Percentiles rank a stretch among this genome's conserved stretches.
phyloP scores from a whole-genome alignment of 2,329 filamentous ascomycete species.

The Aspergillus tubingensis region DNA sequence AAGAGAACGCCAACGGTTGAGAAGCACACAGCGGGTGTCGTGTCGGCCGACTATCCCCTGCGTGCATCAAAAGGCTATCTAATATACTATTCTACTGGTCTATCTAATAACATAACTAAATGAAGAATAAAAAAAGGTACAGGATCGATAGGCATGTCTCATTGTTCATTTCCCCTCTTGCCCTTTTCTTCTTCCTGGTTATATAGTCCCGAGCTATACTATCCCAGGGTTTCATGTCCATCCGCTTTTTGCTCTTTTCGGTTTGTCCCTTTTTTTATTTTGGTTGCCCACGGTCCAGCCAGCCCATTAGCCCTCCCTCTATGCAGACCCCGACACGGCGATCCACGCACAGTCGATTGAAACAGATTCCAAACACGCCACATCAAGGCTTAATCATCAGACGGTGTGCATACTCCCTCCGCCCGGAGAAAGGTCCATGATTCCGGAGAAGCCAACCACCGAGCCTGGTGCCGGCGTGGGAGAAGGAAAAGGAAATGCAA shows the following conservation, averaged over 20 bases:
- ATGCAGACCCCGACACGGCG: conserved; percentile 9
- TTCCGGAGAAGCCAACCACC: neutral
- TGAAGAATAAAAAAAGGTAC: conserved; percentile 8
- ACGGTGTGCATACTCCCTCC: neutral
- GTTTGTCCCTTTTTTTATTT: neutral
- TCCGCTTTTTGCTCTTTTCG: neutral
- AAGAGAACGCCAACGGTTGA: no score
- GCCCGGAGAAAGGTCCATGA: neutral
- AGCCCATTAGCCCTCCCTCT: conserved; percentile 15
- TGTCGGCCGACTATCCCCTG: neutral
- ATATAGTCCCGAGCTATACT: conserved; percentile 16
- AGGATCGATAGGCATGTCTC: conserved; percentile 17
- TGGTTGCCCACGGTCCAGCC: conserved; percentile 1
- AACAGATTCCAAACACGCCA: conserved; percentile 10
- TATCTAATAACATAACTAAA: conserved; percentile 17
- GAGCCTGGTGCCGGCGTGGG: neutral
- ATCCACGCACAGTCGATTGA: conserved; percentile 8
- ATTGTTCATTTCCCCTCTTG: conserved; percentile 11
- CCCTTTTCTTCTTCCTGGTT: neutral
- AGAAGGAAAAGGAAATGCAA: conserved; percentile 12
- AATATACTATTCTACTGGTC: conserved; percentile 18
- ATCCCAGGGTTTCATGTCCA: conserved; percentile 10
- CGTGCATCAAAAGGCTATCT: conserved; percentile 6
- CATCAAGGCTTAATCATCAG: neutral
- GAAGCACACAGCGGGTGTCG: neutral